Base-by-base conservation (phyloP, 2,329 filamentous ascomycete genomes). In the Ophiostoma ulmi region DNA sequence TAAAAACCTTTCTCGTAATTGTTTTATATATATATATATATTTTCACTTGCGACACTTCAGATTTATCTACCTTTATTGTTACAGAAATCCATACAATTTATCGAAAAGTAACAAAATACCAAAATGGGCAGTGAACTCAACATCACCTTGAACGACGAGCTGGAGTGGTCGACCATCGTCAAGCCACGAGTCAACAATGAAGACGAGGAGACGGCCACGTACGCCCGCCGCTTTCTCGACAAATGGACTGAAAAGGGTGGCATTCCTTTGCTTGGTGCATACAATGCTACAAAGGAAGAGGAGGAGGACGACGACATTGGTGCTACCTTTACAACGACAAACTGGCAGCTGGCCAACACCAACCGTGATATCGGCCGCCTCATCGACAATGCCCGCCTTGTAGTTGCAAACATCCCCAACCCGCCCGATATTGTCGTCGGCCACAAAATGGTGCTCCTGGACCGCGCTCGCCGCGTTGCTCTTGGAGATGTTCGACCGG, bases 401-500 rank as follows among this genome's bases (percentile, higher is more conserved):
- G 7, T 72, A 14, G 31, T 70, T 3, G 52, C 63, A 35, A 17
- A 67, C 1, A 5, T 36, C 3, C 38, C 69, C 38, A 26, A 64
- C 14, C 48, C 55, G 22, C 58, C 67, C 31, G 61, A 68, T 68
- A 65, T 71, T 36, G 20, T 14, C 20, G 65, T 31, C 3, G 72
- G 70, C n/a, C 70, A n/a, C 64, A 41, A 68, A 38, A 44, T 70
- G 38, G 35, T 74, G 65, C 44, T 69, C 35, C 69, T 75, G 17
- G 74, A 75, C 71, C 72, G 74, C 2, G 67, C 70, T 1, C 73
- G 74, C 1, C 74, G 74, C 13, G 26, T 73, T 7, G 71, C 70
- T n/a, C 69, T 75, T 35, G 70, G 73, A 41, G 66, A 72, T 31
- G 35, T 55, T 5, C 67, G 55, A 52, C 74, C 74, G 10, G 67